Conservation (phyloP, 495 filamentous ascomycete genomes). For the Podospora conica region DNA sequence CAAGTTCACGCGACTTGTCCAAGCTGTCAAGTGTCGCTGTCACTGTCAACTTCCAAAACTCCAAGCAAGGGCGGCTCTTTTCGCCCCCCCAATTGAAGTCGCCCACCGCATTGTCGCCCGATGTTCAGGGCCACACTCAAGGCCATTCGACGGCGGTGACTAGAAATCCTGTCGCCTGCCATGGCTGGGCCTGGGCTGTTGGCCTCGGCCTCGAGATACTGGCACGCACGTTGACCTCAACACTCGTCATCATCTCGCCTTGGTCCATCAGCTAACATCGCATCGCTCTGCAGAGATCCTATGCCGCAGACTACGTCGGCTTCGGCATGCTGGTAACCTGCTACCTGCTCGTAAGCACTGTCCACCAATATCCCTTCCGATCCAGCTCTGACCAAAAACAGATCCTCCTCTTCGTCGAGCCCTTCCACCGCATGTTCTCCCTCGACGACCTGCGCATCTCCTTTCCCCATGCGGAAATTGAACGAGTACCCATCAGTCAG, state of each 20-base stretch:
- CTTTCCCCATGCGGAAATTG: constrained; percentile 77
- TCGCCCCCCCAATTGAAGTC: background rate
- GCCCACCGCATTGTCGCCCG: background rate
- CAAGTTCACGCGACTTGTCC: background rate
- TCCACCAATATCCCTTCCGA: background rate
- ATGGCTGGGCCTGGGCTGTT: constrained; percentile 26
- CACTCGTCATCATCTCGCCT: background rate
- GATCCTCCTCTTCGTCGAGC: constrained; percentile 67
- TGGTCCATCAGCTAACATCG: background rate
- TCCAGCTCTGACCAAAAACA: constrained; percentile 24
- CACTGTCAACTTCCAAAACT: background rate
- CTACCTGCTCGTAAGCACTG: constrained; percentile 55
- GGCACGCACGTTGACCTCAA: constrained; percentile 31
- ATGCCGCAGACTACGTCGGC: constrained; percentile 81
- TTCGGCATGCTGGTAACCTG: constrained; percentile 59
- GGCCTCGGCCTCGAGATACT: constrained; percentile 44
- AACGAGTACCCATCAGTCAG: constrained; percentile 76
- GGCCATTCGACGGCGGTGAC: constrained; percentile 40
- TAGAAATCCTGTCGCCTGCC: constrained; percentile 33
- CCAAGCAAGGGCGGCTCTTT: background rate
- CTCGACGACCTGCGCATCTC: constrained; percentile 78
- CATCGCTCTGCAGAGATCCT: constrained; percentile 54
- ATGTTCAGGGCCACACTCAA: constrained; percentile 30
- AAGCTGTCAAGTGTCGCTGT: background rate
- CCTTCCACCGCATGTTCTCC: constrained; percentile 83